A percentile compares a stretch with the other conserved stretches of the same genome.
phyloP scores from a whole-genome alignment of 1,284 basidiomycete species.

The Austroboletus niveus region DNA sequence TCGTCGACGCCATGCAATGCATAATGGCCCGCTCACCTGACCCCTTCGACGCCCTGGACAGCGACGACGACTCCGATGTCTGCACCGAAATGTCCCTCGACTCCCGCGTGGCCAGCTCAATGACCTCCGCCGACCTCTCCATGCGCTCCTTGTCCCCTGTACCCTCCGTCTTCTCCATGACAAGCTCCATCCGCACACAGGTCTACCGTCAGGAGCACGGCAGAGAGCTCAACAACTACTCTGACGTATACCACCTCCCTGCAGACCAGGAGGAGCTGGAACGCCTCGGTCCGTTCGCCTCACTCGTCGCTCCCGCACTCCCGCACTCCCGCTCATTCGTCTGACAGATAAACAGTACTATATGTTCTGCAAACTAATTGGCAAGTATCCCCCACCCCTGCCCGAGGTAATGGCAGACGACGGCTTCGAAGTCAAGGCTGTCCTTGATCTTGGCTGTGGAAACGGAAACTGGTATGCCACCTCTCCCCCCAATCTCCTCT shows the following conservation, averaged over 20 bases:
- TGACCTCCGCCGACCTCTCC: slow-evolving; percentile 48
- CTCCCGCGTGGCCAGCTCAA: slow-evolving; percentile 41
- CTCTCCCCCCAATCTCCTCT: slow-evolving; percentile 1
- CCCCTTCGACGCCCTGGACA: slow-evolving; percentile 33
- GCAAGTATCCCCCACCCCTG: slow-evolving; percentile 60
- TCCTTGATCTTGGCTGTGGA: slow-evolving; percentile 77
- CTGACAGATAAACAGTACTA: slow-evolving; percentile 61
- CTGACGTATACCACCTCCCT: slow-evolving; percentile 71
- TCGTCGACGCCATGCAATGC: background rate
- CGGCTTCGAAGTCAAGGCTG: slow-evolving; percentile 55
- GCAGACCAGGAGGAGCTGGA: slow-evolving; percentile 74
- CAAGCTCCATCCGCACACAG: slow-evolving; percentile 56
- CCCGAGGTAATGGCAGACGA: slow-evolving; percentile 56
- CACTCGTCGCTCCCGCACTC: background rate
- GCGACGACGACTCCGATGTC: slow-evolving; percentile 30
- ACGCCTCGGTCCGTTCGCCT: slow-evolving; percentile 53
- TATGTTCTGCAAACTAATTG: slow-evolving; percentile 62
- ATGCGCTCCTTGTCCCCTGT: slow-evolving; percentile 63
- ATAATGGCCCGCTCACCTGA: background rate
- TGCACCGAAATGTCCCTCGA: slow-evolving; percentile 38
- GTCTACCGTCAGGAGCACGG: slow-evolving; percentile 67
- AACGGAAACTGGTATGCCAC: slow-evolving; percentile 66
- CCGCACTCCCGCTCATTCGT: slow-evolving; percentile 13
- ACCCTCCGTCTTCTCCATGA: slow-evolving; percentile 67
- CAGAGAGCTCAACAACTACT: slow-evolving; percentile 69